Evolutionary conservation across 306 rosid genomes (phyloP), one percentile per base, ranked within the genome.

Genomic region (Senna siamea): DNA sequence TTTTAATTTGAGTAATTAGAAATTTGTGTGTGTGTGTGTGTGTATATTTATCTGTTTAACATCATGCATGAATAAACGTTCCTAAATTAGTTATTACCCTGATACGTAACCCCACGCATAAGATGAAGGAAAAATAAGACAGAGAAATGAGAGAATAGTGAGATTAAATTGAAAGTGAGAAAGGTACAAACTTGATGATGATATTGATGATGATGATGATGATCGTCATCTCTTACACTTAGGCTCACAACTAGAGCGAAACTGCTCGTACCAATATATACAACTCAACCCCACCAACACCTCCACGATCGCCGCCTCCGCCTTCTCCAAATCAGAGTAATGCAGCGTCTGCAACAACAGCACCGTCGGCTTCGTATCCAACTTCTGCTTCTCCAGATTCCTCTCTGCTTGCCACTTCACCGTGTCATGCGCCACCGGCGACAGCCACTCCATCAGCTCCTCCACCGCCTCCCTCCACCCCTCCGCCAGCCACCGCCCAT

Each of bases 251-350:
- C 2, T 1, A 26, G 30, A 26, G 1, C 7, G 65, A 66, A 73
- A 67, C 66, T 79, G 69, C 67, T 70, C 85, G 60, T 55, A 44
- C 85, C 81, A 77, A 70, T 74, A 83, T 75, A 84, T 66, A 46
- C 82, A 83, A 79, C 93, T 86, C 82, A 88, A 60, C 68, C 89
- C 93, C 10, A 88, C 83, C 84, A 90, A 71, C 4, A 84, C 83
- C 53, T 84, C 85, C 11, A 84, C 85, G 63, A 88, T 84, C 15
- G 85, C 88, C 9, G 89, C 83, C 73, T 90, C 93, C 38, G 86
- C 82, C 81, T 86, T 90, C 83, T 90, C 91, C 87, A 90, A 79
- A 28, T 88, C 82, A 0, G 96, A 86, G 66, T 82, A 90, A 79
- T 90, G 93, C 80, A 90, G 41, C 0, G 96, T 90, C 75, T 90